Conservation (phyloP, 305 asterid genomes). For the Solanum hybrid region DNA sequence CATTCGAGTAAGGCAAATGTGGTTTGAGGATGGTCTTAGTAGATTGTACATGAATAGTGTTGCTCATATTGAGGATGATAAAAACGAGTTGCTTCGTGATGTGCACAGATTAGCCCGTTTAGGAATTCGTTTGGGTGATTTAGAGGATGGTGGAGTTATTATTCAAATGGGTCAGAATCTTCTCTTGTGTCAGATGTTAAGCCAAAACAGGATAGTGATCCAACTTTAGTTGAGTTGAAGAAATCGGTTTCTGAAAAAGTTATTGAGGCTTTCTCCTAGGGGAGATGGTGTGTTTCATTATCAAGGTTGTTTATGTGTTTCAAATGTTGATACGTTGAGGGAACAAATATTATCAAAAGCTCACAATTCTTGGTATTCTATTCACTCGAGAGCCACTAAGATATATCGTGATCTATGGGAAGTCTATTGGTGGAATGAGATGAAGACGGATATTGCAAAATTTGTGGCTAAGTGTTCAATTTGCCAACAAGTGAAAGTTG, state of each 20-base stretch:
- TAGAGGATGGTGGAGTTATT: neutral
- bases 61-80: neutral
- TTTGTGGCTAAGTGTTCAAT: neutral
- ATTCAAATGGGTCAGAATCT: neutral
- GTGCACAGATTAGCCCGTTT: neutral
- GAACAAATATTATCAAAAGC: no score
- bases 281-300: neutral
- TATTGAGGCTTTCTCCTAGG: neutral
- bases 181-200: neutral
- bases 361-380: no score
- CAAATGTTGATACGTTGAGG: neutral
- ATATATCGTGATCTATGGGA: neutral
- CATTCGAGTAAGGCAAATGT: neutral
- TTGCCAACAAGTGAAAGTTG: neutral
- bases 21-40: neutral
- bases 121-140: neutral
- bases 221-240: neutral
- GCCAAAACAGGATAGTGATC: neutral
- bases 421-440: neutral
- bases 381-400: neutral
- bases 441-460: no score
- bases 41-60: neutral
- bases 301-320: neutral
- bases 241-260: no score
- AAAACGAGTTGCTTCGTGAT: neutral